Conservation (phyloP, 257 asterid genomes). For the Solanum lignicaule region DNA sequence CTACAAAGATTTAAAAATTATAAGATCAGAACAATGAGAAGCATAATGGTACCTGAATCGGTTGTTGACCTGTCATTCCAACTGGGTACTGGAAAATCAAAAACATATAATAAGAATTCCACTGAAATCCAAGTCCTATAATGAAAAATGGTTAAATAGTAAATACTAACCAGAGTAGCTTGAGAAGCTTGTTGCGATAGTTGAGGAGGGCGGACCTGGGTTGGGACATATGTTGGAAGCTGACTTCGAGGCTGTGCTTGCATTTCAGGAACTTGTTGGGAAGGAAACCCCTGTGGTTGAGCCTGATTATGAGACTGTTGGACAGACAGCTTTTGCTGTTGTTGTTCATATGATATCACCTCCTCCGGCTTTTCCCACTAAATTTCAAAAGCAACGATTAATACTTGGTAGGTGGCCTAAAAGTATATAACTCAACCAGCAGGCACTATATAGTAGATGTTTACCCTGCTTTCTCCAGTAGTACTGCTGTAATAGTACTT, state of each 20-base stretch:
- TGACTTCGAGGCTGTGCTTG: constrained; percentile 52
- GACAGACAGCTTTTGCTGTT: constrained; percentile 39
- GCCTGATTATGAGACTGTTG: constrained; percentile 43
- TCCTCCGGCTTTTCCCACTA: constrained; percentile 99
- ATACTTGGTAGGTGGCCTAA: neutral
- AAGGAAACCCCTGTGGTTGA: constrained; percentile 35
- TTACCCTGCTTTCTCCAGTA: constrained; percentile 96
- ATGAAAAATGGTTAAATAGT: constrained; percentile 5
- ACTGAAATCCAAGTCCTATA: neutral
- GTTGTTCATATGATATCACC: constrained; percentile 44
- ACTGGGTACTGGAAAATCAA: constrained; percentile 47
- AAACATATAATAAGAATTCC: constrained; percentile 8
- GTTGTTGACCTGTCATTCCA: constrained; percentile 45
- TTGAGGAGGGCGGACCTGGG: constrained; percentile 36
- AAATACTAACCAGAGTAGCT: constrained; percentile 40
- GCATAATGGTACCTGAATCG: constrained; percentile 33
- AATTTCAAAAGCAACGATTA: neutral
- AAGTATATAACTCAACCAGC: neutral
- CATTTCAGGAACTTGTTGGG: constrained; percentile 44
- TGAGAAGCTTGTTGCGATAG: constrained; percentile 51
- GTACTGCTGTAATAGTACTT: constrained; percentile 74
- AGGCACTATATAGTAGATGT: neutral
- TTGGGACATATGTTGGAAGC: constrained; percentile 35
- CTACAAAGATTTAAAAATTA: neutral
- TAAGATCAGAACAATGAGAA: neutral